These are phyloP conservation scores for Madurella mycetomatis DNA, from an alignment of 2,329 filamentous ascomycete genomes.

Conservation along the genomic window DNA sequence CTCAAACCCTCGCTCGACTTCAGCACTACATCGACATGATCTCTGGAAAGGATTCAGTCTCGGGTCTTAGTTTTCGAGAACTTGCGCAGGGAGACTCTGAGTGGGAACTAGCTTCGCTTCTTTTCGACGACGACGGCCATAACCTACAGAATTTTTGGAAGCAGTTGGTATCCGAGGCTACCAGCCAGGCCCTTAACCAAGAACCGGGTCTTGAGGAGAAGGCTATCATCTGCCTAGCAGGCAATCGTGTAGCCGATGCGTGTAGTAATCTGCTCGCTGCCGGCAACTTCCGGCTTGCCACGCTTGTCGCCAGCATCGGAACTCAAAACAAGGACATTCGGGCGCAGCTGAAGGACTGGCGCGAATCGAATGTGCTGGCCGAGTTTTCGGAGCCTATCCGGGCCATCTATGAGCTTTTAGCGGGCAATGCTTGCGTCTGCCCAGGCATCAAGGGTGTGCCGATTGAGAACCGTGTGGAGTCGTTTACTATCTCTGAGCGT, in stretches of 20 bases:
- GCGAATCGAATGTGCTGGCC: conserved; percentile 73
- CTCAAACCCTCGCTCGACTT: conserved; percentile 20
- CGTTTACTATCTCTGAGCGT: conserved; percentile 75
- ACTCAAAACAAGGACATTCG: conserved; percentile 71
- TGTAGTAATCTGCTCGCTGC: conserved; percentile 73
- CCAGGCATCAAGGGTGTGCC: conserved; percentile 70
- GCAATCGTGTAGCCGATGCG: conserved; percentile 74
- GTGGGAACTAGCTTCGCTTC: conserved; percentile 80
- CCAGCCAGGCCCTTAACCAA: conserved; percentile 51
- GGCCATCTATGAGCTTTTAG: conserved; percentile 82
- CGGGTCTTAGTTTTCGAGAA: conserved; percentile 12
- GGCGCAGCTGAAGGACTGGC: conserved; percentile 80
- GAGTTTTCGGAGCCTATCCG: conserved; percentile 83
- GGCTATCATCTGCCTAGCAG: conserved; percentile 74
- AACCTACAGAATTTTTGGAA: conserved; percentile 64
- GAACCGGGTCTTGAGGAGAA: conserved; percentile 71
- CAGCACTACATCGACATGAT: conserved; percentile 23
- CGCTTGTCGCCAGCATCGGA: conserved; percentile 77
- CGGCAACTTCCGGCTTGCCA: conserved; percentile 78
- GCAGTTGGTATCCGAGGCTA: conserved; percentile 58
- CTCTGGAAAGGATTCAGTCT: conserved; percentile 10
- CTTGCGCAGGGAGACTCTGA: conserved; percentile 59
- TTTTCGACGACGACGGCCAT: conserved; percentile 69
- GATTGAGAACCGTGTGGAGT: conserved; percentile 72
- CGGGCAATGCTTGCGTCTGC: conserved; percentile 81